phyloP scores from a whole-genome alignment of 371 early-diverging fungal species.

The Thermomucor indicae-seudaticae region DNA sequence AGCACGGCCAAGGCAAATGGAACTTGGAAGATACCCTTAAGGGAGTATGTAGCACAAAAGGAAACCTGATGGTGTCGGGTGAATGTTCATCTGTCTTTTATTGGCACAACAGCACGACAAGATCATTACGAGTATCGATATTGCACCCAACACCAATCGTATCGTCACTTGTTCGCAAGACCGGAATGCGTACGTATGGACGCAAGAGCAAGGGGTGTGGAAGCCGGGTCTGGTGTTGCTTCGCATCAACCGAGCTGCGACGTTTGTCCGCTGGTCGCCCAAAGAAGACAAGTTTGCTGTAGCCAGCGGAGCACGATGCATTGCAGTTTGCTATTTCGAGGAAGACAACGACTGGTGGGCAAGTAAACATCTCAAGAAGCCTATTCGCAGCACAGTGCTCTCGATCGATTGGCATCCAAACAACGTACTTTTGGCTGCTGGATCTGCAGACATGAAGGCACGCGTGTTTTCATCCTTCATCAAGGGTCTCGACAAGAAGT shows the following conservation, averaged over 20 bases:
- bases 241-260: conserved; percentile 96
- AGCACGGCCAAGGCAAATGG: conserved; percentile 59
- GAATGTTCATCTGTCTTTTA: background rate
- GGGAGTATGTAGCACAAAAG: conserved; percentile 49
- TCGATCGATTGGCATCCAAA: conserved; percentile 97
- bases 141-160: conserved; percentile 94
- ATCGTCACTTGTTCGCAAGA: conserved; percentile 98
- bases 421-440: conserved; percentile 91
- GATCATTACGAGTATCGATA: conserved; percentile 93
- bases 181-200: conserved; percentile 98
- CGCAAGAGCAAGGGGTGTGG: conserved; percentile 74
- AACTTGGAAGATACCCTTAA: conserved; percentile 64
- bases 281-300: conserved; percentile 98
- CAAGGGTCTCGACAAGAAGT: conserved; percentile 93
- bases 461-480: conserved; percentile 95
- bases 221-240: conserved; percentile 92
- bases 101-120: conserved; percentile 96
- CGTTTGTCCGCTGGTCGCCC: conserved; percentile 94
- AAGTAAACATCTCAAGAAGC: conserved; percentile 92
- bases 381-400: conserved; percentile 87
- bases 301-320: conserved; percentile 85
- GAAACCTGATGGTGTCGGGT: background rate
- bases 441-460: conserved; percentile 93
- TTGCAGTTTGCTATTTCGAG: conserved; percentile 94
- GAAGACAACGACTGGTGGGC: conserved; percentile 97